Conservation (phyloP, 495 filamentous ascomycete genomes). For the Eremomyces bilateralis region DNA sequence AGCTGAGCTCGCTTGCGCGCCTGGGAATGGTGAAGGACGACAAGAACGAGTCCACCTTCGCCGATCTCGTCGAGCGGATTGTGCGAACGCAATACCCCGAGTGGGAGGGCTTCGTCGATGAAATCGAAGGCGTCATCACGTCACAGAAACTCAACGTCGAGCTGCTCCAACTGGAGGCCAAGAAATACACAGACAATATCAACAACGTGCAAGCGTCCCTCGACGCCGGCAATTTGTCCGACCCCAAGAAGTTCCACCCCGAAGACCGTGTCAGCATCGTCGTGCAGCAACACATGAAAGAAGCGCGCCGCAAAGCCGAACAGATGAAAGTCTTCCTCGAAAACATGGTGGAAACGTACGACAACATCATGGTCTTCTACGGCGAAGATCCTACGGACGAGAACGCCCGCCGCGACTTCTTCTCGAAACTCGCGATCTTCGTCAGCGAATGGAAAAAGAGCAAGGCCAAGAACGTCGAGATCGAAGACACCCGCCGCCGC, state of each 20-base stretch:
- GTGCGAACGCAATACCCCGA: constrained; percentile 90
- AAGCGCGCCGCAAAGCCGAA: constrained; percentile 85
- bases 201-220: constrained; percentile 79
- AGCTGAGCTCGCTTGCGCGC: constrained; percentile 81
- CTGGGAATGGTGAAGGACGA: constrained; percentile 97
- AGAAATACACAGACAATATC: constrained; percentile 85
- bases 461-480: constrained; percentile 64
- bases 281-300: constrained; percentile 86
- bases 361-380: constrained; percentile 93
- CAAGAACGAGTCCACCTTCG: constrained; percentile 92
- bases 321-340: constrained; percentile 88
- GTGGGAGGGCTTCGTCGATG: constrained; percentile 73
- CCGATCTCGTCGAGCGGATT: constrained; percentile 91
- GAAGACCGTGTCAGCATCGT: constrained; percentile 86
- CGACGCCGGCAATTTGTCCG: constrained; percentile 83
- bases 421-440: constrained; percentile 81
- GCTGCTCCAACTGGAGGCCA: constrained; percentile 71
- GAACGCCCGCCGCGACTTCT: constrained; percentile 89
- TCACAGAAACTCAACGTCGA: constrained; percentile 94
- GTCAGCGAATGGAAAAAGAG: constrained; percentile 91
- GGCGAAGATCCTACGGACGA: constrained; percentile 87
- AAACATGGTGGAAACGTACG: constrained; percentile 75
- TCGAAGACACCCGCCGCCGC: constrained; percentile 64
- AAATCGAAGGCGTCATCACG: constrained; percentile 58
- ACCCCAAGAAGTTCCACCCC: constrained; percentile 93